Evolutionary conservation across 345 rosid species (phyloP).

Genomic region (Mangifera indica): DNA sequence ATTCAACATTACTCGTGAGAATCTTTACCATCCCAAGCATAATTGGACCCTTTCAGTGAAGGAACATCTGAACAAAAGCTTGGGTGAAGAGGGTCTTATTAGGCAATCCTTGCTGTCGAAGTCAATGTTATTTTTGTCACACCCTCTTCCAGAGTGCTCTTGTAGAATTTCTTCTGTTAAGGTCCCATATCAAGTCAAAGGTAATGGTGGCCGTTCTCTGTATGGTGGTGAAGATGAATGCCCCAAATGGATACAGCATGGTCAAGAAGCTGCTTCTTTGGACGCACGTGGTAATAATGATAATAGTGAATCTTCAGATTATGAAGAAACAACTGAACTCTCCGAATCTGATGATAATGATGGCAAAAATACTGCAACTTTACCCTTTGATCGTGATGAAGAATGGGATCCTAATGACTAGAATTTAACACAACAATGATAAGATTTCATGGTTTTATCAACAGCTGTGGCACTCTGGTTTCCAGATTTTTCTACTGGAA

Average conservation of each 20-base stretch:
- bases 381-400: constrained; percentile 66
- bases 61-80: constrained; percentile 84
- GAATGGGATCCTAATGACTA: constrained; percentile 98
- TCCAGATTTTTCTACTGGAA: constrained; percentile 34
- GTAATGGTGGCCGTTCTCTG: constrained; percentile 44
- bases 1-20: constrained; percentile 56
- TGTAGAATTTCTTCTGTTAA: constrained; percentile 63
- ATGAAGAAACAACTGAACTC: constrained; percentile 52
- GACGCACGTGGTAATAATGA: constrained; percentile 38
- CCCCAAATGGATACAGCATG: constrained; percentile 78
- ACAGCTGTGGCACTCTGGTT: constrained; percentile 27
- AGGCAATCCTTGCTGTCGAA: constrained; percentile 67
- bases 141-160: constrained; percentile 96
- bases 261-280: constrained; percentile 17
- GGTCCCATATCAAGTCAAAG: constrained; percentile 30
- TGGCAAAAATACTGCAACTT: constrained; percentile 43
- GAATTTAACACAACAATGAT: constrained; percentile 19
- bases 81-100: constrained; percentile 68
- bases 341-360: constrained; percentile 51
- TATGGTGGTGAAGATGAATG: constrained; percentile 86
- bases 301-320: constrained; percentile 53
- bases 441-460: constrained; percentile 12
- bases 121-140: constrained; percentile 68
- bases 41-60: constrained; percentile 73
- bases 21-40: constrained; percentile 71